Base-by-base conservation (phyloP, 768 basidiomycete species). In the Tubosaeta sp. region DNA sequence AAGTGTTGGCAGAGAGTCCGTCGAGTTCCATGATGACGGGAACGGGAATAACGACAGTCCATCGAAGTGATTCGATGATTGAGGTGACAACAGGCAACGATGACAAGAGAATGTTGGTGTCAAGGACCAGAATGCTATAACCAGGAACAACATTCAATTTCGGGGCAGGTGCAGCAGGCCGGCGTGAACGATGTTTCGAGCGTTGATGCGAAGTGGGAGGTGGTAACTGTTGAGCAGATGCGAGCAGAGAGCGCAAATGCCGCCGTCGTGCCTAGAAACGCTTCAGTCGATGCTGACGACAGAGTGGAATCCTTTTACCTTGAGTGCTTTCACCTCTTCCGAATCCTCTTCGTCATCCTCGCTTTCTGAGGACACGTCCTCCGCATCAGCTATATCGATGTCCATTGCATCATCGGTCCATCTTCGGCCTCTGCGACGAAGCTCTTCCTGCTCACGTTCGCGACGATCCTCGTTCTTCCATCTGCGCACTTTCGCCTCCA, bases 1-100 rank as follows among this genome's bases (percentile, higher is more conserved):
- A 68, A 0, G 79, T 70, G 57, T 88, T 86, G 51, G 74, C 69
- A 1, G 80, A 76, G 8, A 98, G 82, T n/a, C 94, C 93, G 59
- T 99, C 95, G 8, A 99, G 84, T 61, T 99, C 97, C 78, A 95
- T 97, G 64, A 98, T 81, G 55, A 97, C 95, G 0, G 94, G 95
- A 4, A 98, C 80, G 4, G 97, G 97, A 0, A 99, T 74, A 52
- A 99, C 76, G 43, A 95, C 77, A 0, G 91, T 97, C 93, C 94
- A 98, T 26, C 74, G 75, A 16, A 83, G 70, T 54, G 83, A 84
- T 67, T 95, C 91, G 47, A 97, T 76, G 53, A 98, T 75, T 12
- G 84, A 79, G 0, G 80, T 69, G 53, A 99, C 76, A 58, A 87
- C 74, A 0, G 83, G 67, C 5, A 97, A 75, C 0, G 91, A 92